These are phyloP conservation scores for Pycnococcus provasolii DNA, from an alignment of 139 green algal genomes.

Conservation along the genomic window DNA sequence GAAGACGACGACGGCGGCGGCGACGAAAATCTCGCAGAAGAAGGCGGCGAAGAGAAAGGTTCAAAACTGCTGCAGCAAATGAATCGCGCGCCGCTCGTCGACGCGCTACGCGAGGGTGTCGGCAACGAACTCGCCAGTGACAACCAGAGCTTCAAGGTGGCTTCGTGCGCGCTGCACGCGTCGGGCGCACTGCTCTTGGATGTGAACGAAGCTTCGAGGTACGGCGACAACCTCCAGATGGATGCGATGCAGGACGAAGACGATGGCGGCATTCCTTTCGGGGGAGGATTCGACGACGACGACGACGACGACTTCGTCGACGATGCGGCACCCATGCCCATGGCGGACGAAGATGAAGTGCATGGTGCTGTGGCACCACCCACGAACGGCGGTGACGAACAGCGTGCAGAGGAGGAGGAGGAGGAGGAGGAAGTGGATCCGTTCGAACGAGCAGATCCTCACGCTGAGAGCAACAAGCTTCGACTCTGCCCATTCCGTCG, in stretches of 20 bases:
- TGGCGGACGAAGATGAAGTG: background rate
- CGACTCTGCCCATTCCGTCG: constrained; percentile 46
- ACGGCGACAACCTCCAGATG: constrained; percentile 41
- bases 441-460: constrained; percentile 56
- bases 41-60: background rate
- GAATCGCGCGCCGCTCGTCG: background rate
- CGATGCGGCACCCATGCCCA: background rate
- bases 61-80: background rate
- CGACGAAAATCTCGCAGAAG: background rate
- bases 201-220: constrained; percentile 36
- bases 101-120: no score
- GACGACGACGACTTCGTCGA: constrained; percentile 15
- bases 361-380: background rate
- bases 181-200: constrained; percentile 72
- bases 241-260: background rate
- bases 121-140: background rate
- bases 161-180: constrained; percentile 47
- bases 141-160: constrained; percentile 1
- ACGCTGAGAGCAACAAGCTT: constrained; percentile 30
- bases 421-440: constrained; percentile 48
- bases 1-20: background rate
- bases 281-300: constrained; percentile 7
- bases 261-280: constrained; percentile 19
- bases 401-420: constrained; percentile 12
- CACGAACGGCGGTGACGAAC: constrained; percentile 2